These are phyloP conservation scores for Hypericum perforatum DNA, from an alignment of 345 rosid species.

Conservation along the genomic window DNA sequence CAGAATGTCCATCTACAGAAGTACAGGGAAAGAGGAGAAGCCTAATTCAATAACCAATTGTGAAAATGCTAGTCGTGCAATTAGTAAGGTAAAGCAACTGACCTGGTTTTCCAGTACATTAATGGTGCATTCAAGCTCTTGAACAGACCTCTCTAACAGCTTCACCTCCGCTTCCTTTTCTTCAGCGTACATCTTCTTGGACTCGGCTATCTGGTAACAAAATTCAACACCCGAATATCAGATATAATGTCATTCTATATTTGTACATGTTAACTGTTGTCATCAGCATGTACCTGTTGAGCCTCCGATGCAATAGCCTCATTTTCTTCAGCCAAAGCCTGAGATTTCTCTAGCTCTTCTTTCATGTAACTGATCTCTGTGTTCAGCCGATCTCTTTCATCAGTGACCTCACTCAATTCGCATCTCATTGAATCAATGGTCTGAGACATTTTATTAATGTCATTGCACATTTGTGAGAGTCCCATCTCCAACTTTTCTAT, in stretches of 20 bases:
- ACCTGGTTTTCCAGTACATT: conserved; percentile 84
- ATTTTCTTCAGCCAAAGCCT: conserved; percentile 42
- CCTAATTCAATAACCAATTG: not conserved
- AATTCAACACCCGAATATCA: not conserved
- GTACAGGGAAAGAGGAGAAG: conserved; percentile 16
- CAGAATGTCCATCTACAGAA: conserved; percentile 66
- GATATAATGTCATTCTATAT: no score
- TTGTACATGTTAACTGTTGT: not conserved
- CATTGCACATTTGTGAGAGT: conserved; percentile 42
- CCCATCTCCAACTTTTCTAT: conserved; percentile 66
- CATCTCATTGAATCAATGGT: conserved; percentile 43
- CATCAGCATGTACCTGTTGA: conserved; percentile 42
- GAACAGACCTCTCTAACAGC: conserved; percentile 80
- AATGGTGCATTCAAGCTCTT: conserved; percentile 77
- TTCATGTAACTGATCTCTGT: conserved; percentile 45
- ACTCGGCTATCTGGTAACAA: conserved; percentile 57
- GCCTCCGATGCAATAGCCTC: conserved; percentile 67
- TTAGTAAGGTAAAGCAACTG: conserved; percentile 13
- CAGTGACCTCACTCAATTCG: conserved; percentile 32
- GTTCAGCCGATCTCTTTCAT: conserved; percentile 58
- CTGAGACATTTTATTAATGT: conserved; percentile 49
- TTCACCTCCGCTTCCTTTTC: conserved; percentile 82
- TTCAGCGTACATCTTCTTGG: conserved; percentile 52
- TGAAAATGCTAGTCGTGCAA: conserved; percentile 3
- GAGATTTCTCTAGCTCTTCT: conserved; percentile 44